Percentiles rank a stretch among this genome's conserved stretches.
Evolutionary conservation across 805 yeast genomes (phyloP).

Genomic region (Starmerella cellae): DNA sequence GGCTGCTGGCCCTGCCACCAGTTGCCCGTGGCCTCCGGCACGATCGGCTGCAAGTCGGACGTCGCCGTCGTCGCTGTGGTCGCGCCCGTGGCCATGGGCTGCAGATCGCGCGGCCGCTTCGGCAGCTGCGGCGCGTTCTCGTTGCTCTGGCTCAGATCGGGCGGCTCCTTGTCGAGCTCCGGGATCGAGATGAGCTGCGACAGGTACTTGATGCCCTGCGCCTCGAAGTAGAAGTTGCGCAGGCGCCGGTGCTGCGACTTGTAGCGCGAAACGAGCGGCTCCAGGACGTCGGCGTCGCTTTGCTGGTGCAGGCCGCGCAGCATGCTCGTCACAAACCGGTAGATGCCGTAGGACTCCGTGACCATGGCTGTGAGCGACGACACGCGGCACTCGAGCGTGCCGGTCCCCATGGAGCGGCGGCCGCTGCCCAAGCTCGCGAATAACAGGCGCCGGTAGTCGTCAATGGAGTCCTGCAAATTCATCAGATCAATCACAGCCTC

Average conservation of each 20-base stretch:
- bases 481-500: conserved; percentile 76
- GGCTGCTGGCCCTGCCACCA: conserved; percentile 39
- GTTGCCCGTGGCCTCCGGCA: conserved; percentile 30
- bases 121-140: conserved; percentile 35
- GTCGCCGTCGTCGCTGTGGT: not conserved
- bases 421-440: conserved; percentile 48
- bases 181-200: conserved; percentile 74
- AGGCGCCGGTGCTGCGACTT: conserved; percentile 55
- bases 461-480: conserved; percentile 72
- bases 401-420: conserved; percentile 7
- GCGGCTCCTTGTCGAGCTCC: conserved; percentile 45
- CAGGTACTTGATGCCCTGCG: conserved; percentile 69
- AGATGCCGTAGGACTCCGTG: conserved; percentile 83
- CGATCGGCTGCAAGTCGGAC: conserved; percentile 10
- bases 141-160: conserved; percentile 40
- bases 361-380: conserved; percentile 82
- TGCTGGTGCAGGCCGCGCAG: conserved; percentile 70
- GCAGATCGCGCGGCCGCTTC: conserved; percentile 29
- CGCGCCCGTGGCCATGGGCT: conserved; percentile 21
- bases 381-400: conserved; percentile 55
- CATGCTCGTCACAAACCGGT: conserved; percentile 81
- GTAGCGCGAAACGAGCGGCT: conserved; percentile 60
- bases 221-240: conserved; percentile 78
- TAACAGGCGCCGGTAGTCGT: conserved; percentile 60
- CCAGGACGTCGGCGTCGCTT: conserved; percentile 61